Base-by-base conservation (phyloP, 2,329 filamentous ascomycete genomes). In the Arachnomyces sp. region DNA sequence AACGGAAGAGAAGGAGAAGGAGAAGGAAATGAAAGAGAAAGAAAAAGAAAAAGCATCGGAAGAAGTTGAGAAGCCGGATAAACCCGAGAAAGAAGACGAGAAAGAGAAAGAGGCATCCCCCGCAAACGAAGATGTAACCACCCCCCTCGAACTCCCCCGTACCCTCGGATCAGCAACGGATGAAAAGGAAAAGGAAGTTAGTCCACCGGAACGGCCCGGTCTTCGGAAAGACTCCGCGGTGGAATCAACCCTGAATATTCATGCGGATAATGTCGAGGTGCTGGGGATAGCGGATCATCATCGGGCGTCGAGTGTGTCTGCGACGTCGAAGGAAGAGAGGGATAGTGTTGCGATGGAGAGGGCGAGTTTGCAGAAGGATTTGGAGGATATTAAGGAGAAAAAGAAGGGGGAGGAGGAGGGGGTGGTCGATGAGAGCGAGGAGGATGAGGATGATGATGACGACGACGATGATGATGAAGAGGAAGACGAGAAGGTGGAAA, bases 251-350 rank as follows among this genome's bases (percentile, higher is more conserved):
- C 58, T 58, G 11, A 63, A 64, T 43, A 56, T 65, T 49, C 58
- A 49, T 42, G 59, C 53, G 38, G 62, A 60, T 42, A 60, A 61
- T 41, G 56, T 53, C 31, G 56, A 58, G 45, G 42, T 48, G 39
- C 43, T 63, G 42, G 60, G 60, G 3, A 45, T 64, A n/a, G 54
- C 62, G n/a, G 53, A 53, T 38, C 62, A 65, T 44, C 62, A 65
- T 44, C 61, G 59, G 16, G 54, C 54, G 1, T 60, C 60, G 6
- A 58, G 59, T 25, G 50, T 65, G 7, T 60, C 60, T 16, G 54
- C 53, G 3, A 55, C 56, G 0, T 57, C 57, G 12, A 47, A 54
- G 12, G 57, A 54, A 29, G 63, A 63, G 40, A 53, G 55, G 20
- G 55, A 59, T n/a, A 53, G 59, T 40, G 50, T 59, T 4, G 54